A percentile compares a stretch with the other conserved stretches of the same genome.
Evolutionary conservation across 306 rosid species (phyloP).

Genomic region (Purshia tridentata): DNA sequence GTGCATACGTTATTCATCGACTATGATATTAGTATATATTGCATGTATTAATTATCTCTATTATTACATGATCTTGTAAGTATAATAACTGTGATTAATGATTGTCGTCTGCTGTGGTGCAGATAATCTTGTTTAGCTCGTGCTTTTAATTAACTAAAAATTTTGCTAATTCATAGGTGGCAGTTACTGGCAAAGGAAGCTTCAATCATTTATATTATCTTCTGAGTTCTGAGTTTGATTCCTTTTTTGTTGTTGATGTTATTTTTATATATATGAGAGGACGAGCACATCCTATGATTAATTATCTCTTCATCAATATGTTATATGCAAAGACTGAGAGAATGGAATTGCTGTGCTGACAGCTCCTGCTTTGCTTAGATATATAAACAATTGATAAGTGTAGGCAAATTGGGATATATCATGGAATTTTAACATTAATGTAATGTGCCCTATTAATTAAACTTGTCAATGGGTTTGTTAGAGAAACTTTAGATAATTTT

Average conservation of each 20-base stretch:
- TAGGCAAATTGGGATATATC: neutral
- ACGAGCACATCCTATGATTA: neutral
- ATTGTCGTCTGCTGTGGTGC: too few relatives aligned
- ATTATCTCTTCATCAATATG: neutral
- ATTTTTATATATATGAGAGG: neutral
- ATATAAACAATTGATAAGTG: neutral
- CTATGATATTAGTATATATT: too few relatives aligned
- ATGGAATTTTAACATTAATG: neutral
- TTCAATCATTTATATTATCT: conserved; percentile 4
- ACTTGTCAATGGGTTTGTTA: neutral
- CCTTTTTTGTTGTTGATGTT: neutral
- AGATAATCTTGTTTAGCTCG: neutral
- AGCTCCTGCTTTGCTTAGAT: neutral
- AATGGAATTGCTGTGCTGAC: neutral
- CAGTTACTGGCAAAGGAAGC: neutral
- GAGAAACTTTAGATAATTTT: neutral
- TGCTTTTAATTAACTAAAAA: neutral
- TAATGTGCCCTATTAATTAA: neutral
- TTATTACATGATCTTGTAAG: too few relatives aligned
- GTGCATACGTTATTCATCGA: too few relatives aligned
- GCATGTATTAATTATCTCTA: too few relatives aligned
- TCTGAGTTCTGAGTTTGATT: neutral
- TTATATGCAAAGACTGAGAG: neutral
- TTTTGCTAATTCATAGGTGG: neutral
- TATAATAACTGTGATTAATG: too few relatives aligned